Evolutionary conservation across 805 yeast genomes (phyloP), one percentile per base, ranked within the genome.

Genomic region (Lipomyces starkeyi): DNA sequence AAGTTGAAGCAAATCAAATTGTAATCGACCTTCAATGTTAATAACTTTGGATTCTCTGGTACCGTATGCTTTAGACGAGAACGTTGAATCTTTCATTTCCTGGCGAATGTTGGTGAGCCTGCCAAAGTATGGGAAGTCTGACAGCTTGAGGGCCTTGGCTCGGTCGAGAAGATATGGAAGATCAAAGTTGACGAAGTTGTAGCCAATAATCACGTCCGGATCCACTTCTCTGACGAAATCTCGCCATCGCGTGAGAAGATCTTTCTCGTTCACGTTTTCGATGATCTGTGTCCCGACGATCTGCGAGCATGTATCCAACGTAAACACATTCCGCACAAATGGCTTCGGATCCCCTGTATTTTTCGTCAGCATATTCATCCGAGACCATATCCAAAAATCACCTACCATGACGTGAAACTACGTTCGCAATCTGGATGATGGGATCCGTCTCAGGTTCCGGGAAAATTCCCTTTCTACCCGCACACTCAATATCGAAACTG

Each of bases 401-500:
- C 56, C 7, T 17, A 53, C 56, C 71, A 40, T 68, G 66, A 11
- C 86, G 82, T 74, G 91, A 89, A 1, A 94, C 97, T 35, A 95
- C 97, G 76, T 92, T 94, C 5, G 99, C 99, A 71, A 95, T 96
- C 79, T 96, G 99, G 76, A 95, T 95, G 9, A 95, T 97, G 0
- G 97, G 90, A 80, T 95, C 99, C 59, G 87, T 85, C 69, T 90
- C 90, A 1, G 99, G 89, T 76, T 95, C 99, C 0, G 99, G 99
- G 78, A 95, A 95, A 13, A 95, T 85, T 63, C 99, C 99, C 72
- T 91, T 90, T 79, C 99, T 87, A 58, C 99, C 99, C 2, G 99
- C 95, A 84, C 99, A 95, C 79, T 95, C 99, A 69, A 95, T 95
- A 83, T 95, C 99, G 78, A 95, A 94, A 11, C 98, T 93, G 73